Evolutionary conservation across 2,329 filamentous ascomycete genomes (phyloP), one percentile per base, ranked within the genome.

Genomic region (Monilinia polystroma): DNA sequence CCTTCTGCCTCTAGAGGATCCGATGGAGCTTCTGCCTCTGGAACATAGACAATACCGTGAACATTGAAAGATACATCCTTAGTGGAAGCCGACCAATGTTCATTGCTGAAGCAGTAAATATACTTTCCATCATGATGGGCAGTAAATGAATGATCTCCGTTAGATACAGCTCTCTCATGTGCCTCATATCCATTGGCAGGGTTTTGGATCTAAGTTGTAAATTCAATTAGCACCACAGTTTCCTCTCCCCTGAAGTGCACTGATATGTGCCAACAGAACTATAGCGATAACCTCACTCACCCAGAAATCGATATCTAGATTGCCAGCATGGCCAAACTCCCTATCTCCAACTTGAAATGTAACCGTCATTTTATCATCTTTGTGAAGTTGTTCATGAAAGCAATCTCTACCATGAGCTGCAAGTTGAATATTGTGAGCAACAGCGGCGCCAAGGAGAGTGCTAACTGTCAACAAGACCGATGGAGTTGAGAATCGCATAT

Each of bases 31-130:
- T 98, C 94, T 68, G 86, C 83, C 79, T 98, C 95, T 66, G 91
- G 90, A 63, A 99, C 93, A 80, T 98, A 99, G 77, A 99, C 94
- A 72, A 99, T 92, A 74, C 95, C 95, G 81, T 99, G 95, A 63
- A 99, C 95, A 79, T 99, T 99, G 87, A 99, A 99, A 66, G 92
- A 96, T 64, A 99, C 94, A 80, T 99, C 95, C 82, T 99, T 99
- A 78, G 88, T 96, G 79, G 92, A 92, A 68, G 93, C 93, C 68
- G 92, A 91, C 93, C 94, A 99, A 79, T 95, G 90, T 83, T 98
- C 94, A 81, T 99, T 99, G 81, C 95, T 96, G 82, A 99, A 99
- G 87, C 95, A 99, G 87, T 99, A 99, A 67, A 86, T 83, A 82
- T 91, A 97, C 81, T 91, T 93, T 72, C 95, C 95, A 79, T 99